These are phyloP conservation scores for Fomitopsis palustris DNA, from an alignment of 1,284 basidiomycete genomes.

Conservation along the genomic window DNA sequence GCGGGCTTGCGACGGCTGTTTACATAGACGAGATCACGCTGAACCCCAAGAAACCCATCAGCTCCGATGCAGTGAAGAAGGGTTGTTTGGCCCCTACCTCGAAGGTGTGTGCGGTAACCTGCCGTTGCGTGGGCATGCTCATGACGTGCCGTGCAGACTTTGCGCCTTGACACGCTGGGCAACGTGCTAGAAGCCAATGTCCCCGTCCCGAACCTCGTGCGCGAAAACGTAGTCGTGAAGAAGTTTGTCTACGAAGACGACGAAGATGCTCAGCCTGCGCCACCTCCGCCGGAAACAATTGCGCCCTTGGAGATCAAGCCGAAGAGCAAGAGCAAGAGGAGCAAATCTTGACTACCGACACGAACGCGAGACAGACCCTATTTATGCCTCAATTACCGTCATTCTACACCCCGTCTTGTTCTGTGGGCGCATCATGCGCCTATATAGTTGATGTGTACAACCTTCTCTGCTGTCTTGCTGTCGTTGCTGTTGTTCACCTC, in stretches of 20 bases:
- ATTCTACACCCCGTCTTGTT: background rate
- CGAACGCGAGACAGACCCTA: background rate
- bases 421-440: background rate
- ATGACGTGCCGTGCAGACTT: conserved; percentile 37
- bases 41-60: conserved; percentile 39
- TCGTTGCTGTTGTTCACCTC: background rate
- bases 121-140: background rate
- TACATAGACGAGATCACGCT: conserved; percentile 59
- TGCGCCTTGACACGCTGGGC: conserved; percentile 70
- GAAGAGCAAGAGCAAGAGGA: conserved; percentile 39
- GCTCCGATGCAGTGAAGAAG: conserved; percentile 43
- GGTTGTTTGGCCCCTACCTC: conserved; percentile 63
- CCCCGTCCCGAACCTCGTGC: conserved; percentile 59
- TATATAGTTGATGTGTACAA: background rate
- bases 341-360: conserved; percentile 8
- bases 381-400: background rate
- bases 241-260: conserved; percentile 77
- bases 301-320: conserved; percentile 35
- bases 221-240: conserved; percentile 70
- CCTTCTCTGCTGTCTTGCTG: background rate
- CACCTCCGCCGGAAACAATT: conserved; percentile 11
- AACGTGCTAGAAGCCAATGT: conserved; percentile 63
- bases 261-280: conserved; percentile 25
- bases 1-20: conserved; percentile 57
- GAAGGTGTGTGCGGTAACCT: conserved; percentile 43